These are phyloP conservation scores for Leccinum pellstonianum DNA, from an alignment of 768 basidiomycete species.

Conservation along the genomic window DNA sequence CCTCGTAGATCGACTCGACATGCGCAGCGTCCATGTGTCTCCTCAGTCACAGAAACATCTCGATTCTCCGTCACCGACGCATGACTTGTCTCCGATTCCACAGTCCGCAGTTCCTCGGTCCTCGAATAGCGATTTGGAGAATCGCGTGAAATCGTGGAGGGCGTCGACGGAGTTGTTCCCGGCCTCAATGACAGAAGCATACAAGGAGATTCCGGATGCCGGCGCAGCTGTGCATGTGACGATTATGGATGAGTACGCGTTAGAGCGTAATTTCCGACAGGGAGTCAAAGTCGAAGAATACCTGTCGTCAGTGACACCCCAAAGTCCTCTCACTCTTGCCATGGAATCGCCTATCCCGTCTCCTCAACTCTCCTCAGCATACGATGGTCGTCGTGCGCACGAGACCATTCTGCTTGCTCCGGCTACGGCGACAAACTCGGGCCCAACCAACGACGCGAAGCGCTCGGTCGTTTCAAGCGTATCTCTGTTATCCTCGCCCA, in stretches of 20 bases:
- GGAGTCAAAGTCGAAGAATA: constrained; percentile 54
- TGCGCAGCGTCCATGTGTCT: constrained; percentile 38
- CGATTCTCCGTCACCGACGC: constrained; percentile 22
- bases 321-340: constrained; percentile 50
- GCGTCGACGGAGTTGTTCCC: constrained; percentile 51
- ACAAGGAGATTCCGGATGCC: constrained; percentile 18
- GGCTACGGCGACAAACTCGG: constrained; percentile 45
- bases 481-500: constrained; percentile 52
- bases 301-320: constrained; percentile 64
- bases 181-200: constrained; percentile 42
- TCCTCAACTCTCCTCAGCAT: constrained; percentile 49
- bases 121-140: constrained; percentile 52
- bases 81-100: constrained; percentile 55
- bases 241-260: constrained; percentile 25
- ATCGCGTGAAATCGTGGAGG: constrained; percentile 66
- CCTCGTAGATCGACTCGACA: constrained; percentile 63
- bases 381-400: constrained; percentile 48
- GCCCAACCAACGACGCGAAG: constrained; percentile 44
- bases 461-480: constrained; percentile 35
- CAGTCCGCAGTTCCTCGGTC: constrained; percentile 60
- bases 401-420: constrained; percentile 56
- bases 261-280: constrained; percentile 8
- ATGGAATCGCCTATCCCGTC: constrained; percentile 40
- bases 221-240: constrained; percentile 14
- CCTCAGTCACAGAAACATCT: constrained; percentile 21